A percentile compares a stretch with the other conserved stretches of the same genome.
These are phyloP conservation scores for Margaritispora aquatica DNA, from an alignment of 495 filamentous ascomycete genomes.

Conservation along the genomic window DNA sequence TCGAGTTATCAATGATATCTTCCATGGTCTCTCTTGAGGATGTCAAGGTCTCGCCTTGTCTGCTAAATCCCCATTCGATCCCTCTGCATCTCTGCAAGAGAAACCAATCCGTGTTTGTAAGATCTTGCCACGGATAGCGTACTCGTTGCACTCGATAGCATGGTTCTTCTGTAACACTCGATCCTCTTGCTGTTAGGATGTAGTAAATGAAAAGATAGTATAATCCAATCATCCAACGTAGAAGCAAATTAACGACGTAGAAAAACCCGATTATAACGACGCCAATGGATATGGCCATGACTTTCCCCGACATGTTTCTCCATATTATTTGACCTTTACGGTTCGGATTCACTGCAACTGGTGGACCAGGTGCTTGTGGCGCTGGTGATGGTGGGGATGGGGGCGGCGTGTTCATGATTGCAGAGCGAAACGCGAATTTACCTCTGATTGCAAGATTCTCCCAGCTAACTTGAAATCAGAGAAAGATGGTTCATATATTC, in stretches of 20 bases:
- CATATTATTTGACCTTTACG: too few relatives aligned
- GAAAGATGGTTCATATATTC: too few relatives aligned
- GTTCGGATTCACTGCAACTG: too few relatives aligned
- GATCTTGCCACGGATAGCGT: background rate
- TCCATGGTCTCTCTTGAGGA: background rate
- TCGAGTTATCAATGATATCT: background rate
- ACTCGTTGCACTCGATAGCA: conserved; percentile 1
- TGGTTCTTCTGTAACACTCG: background rate
- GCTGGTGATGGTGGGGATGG: too few relatives aligned
- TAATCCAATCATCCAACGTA: background rate
- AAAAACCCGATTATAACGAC: too few relatives aligned
- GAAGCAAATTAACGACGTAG: background rate
- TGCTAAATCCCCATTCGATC: conserved; percentile 3
- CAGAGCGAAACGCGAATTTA: too few relatives aligned
- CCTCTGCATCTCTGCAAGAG: conserved; percentile 9
- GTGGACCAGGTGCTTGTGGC: too few relatives aligned
- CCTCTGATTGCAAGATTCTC: too few relatives aligned
- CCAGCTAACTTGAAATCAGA: too few relatives aligned
- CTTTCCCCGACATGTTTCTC: too few relatives aligned
- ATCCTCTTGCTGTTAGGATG: background rate
- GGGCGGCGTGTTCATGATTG: too few relatives aligned
- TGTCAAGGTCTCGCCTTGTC: background rate
- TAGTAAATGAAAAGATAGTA: background rate
- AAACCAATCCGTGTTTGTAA: conserved; percentile 3
- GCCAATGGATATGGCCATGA: too few relatives aligned